phyloP scores from a whole-genome alignment of 139 green algal genomes.

The Chlamydomonas asymmetrica region DNA sequence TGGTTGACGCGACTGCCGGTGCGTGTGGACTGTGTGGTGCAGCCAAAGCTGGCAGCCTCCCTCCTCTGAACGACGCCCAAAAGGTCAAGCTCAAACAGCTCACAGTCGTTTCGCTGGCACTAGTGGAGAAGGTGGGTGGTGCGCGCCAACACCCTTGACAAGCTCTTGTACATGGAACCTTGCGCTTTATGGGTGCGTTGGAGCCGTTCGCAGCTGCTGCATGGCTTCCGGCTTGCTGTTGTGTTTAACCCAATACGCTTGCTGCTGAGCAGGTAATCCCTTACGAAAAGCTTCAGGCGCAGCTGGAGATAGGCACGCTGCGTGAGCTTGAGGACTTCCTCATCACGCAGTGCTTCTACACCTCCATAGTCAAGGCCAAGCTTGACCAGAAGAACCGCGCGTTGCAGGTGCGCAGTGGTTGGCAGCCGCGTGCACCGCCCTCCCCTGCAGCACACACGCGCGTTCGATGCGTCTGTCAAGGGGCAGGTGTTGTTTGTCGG shows the following conservation, averaged over 20 bases:
- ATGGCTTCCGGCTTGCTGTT: not conserved
- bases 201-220: not conserved
- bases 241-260: not conserved
- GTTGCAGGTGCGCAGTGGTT: slow-evolving; percentile 34
- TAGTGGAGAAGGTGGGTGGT: slow-evolving; percentile 54
- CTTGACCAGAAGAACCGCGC: slow-evolving; percentile 73
- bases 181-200: not conserved
- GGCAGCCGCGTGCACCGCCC: not conserved
- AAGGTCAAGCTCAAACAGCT: slow-evolving; percentile 86
- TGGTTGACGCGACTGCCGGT: no score
- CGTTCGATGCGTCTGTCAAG: not conserved
- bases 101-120: slow-evolving; percentile 70
- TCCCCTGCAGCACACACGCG: not conserved
- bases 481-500: not conserved
- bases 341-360: slow-evolving; percentile 92
- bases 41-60: slow-evolving; percentile 35
- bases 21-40: not conserved
- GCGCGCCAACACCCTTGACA: no score
- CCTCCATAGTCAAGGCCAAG: slow-evolving; percentile 53
- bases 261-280: slow-evolving; percentile 47
- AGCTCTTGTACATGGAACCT: not conserved
- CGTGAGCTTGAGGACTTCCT: slow-evolving; percentile 90
- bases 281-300: slow-evolving; percentile 66
- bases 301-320: slow-evolving; percentile 71
- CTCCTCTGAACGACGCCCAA: slow-evolving; percentile 53